Conservation (phyloP, 2,329 filamentous ascomycete genomes). For the Stachybotrys chlorohalonatus region DNA sequence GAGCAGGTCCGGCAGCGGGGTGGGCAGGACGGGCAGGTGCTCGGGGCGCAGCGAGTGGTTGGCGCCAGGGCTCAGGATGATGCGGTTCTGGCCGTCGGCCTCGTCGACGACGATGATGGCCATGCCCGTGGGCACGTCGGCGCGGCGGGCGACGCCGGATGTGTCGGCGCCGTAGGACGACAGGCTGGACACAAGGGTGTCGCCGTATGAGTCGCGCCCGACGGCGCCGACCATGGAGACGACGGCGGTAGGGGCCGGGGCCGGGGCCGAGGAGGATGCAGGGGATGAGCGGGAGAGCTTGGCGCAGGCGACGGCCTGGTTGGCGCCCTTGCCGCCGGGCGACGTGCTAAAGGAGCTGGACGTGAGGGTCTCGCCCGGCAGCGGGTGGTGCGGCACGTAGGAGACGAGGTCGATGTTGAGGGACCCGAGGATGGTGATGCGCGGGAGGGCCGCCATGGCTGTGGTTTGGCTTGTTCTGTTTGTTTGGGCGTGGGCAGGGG, state of each 20-base stretch:
- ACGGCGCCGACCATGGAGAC: slow-evolving; percentile 70
- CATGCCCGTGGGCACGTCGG: slow-evolving; percentile 51
- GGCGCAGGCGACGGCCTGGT: slow-evolving; percentile 85
- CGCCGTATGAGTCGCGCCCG: slow-evolving; percentile 58
- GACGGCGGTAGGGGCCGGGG: slow-evolving; percentile 10
- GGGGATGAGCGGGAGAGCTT: slow-evolving; percentile 57
- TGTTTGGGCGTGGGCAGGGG: neutral
- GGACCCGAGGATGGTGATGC: slow-evolving; percentile 80
- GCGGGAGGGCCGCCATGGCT: slow-evolving; percentile 16
- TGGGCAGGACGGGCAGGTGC: slow-evolving; percentile 23
- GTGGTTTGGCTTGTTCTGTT: neutral
- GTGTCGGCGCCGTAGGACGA: slow-evolving; percentile 53
- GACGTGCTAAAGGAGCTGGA: slow-evolving; percentile 69
- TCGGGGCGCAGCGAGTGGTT: slow-evolving; percentile 43
- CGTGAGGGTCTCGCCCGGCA: slow-evolving; percentile 80
- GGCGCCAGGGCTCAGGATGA: slow-evolving; percentile 63
- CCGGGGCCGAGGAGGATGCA: slow-evolving; percentile 24
- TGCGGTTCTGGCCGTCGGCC: slow-evolving; percentile 65
- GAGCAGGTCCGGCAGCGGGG: slow-evolving; percentile 48
- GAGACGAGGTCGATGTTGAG: slow-evolving; percentile 93
- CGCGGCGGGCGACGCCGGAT: slow-evolving; percentile 35
- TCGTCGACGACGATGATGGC: slow-evolving; percentile 71
- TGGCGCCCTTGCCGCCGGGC: slow-evolving; percentile 88
- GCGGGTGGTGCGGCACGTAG: slow-evolving; percentile 73
- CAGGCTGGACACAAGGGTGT: slow-evolving; percentile 49